Evolutionary conservation across 192 early-diverging fungal genomes (phyloP), one percentile per base, ranked within the genome.

Genomic region (Coemansia sp.): DNA sequence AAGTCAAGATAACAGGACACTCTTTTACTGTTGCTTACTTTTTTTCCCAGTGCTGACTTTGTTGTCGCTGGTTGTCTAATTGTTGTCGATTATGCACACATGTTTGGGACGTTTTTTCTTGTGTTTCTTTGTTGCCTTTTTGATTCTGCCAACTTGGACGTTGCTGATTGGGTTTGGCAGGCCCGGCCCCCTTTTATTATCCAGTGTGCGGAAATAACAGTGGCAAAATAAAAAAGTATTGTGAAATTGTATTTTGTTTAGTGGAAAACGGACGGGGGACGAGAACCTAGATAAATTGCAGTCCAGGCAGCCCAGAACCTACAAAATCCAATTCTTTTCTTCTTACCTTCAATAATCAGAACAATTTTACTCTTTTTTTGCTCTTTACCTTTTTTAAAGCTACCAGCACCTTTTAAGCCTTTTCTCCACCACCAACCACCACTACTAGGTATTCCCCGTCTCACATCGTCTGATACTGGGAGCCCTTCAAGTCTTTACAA

Each of bases 161-260:
- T 75, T 80, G 66, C 48, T 68, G 59, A 80, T 80, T 80, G 77
- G 77, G 25, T 52, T 61, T 38, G 42, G 34, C 5, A 50, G 30
- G 29, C n/a, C 29, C 20, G 52, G 52, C 25, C 8, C n/a, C 8
- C 51, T 22, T 20, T 50, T 22, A 22, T n/a, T 22, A 52, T 52
- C 25, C n/a, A 52, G n/a, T n/a, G 51, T 18, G 5, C 51, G 51
- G 51, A 25, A 52, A 52, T 52, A 57, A 12, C 30, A 34, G 30
- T 11, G 11, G 33, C n/a, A 29, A 32, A 31, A 58, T 14, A 32
- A 58, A n/a, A n/a, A n/a, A n/a, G n/a, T n/a, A n/a, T n/a, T n/a
- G n/a, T n/a, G n/a, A n/a, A n/a, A n/a, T n/a, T n/a, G n/a, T n/a
- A n/a, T n/a, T n/a, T n/a, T n/a, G n/a, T n/a, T n/a, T n/a, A n/a